Evolutionary conservation across 2,329 filamentous ascomycete genomes (phyloP).

Genomic region (Teratosphaeria nubilosa): DNA sequence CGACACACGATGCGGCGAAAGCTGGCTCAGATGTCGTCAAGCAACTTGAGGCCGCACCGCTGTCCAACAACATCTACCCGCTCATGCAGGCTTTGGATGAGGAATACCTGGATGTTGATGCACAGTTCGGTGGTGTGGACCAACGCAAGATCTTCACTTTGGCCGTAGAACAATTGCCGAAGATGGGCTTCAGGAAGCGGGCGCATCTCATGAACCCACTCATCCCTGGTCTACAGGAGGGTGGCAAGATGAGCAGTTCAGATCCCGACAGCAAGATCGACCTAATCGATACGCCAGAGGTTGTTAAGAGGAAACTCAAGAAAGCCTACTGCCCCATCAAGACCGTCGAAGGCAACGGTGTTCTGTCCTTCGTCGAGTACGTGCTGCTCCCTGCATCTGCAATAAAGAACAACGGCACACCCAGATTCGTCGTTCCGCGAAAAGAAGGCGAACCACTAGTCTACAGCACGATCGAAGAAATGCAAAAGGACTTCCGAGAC

Average conservation of each 20-base stretch:
- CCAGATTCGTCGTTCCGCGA: constrained; percentile 56
- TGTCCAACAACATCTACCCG: constrained; percentile 71
- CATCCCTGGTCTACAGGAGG: constrained; percentile 67
- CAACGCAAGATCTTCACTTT: constrained; percentile 84
- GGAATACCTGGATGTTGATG: constrained; percentile 77
- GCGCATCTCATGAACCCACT: constrained; percentile 75
- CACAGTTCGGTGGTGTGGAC: constrained; percentile 75
- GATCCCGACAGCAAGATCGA: constrained; percentile 82
- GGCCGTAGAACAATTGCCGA: constrained; percentile 75
- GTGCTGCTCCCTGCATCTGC: constrained; percentile 69
- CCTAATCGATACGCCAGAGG: constrained; percentile 68
- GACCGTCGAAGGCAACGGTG: constrained; percentile 72
- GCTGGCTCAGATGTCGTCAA: constrained; percentile 92
- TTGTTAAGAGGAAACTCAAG: constrained; percentile 69
- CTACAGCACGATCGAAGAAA: constrained; percentile 64
- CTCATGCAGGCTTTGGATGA: constrained; percentile 88
- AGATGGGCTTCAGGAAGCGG: constrained; percentile 70
- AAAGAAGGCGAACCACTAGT: constrained; percentile 62
- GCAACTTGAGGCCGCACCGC: constrained; percentile 66
- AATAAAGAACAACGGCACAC: constrained; percentile 44
- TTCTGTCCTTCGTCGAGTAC: constrained; percentile 77
- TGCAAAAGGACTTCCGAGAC: constrained; percentile 69
- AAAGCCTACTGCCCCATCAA: constrained; percentile 74
- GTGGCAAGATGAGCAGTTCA: constrained; percentile 69
- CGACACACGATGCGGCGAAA: constrained; percentile 75